Percentiles rank a stretch among this genome's conserved stretches.
These are phyloP conservation scores for Starmera dryadoides DNA, from an alignment of 805 yeast genomes.

Conservation along the genomic window DNA sequence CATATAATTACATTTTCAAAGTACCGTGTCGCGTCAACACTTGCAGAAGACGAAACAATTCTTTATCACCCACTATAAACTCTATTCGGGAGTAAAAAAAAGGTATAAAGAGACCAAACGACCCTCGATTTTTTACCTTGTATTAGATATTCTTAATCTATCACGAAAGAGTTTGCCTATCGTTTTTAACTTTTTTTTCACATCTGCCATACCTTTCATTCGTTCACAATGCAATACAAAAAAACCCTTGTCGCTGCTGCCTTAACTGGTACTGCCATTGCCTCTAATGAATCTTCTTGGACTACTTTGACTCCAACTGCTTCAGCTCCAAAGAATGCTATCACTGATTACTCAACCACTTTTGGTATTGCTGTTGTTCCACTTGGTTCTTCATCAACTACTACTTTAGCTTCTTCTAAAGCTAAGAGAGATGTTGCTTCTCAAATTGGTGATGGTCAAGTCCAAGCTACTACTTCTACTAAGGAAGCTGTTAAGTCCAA, in stretches of 20 bases:
- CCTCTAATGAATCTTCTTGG: slow-evolving; percentile 32
- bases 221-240: slow-evolving; percentile 29
- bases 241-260: slow-evolving; percentile 32
- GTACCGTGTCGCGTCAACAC: too few relatives aligned
- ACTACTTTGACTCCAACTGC: slow-evolving; percentile 62
- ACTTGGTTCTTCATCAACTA: slow-evolving; percentile 28
- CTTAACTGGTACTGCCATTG: slow-evolving; percentile 38
- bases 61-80: too few relatives aligned
- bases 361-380: slow-evolving; percentile 69
- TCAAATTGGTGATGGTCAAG: slow-evolving; percentile 58
- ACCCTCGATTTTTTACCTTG: not conserved
- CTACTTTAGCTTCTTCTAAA: slow-evolving; percentile 25
- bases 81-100: not conserved
- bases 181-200: not conserved
- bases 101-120: not conserved
- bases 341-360: slow-evolving; percentile 44
- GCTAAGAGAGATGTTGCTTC: slow-evolving; percentile 37
- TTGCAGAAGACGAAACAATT: too few relatives aligned
- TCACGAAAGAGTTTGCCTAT: not conserved
- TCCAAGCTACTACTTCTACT: slow-evolving; percentile 38
- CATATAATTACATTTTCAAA: too few relatives aligned
- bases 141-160: too few relatives aligned
- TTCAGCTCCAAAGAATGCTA: slow-evolving; percentile 42
- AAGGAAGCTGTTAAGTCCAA: slow-evolving; percentile 32
- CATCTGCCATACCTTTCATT: not conserved